A percentile compares a stretch with the other conserved stretches of the same genome.
phyloP scores from a whole-genome alignment of 305 asterid species.

The Rubia tinctorum region DNA sequence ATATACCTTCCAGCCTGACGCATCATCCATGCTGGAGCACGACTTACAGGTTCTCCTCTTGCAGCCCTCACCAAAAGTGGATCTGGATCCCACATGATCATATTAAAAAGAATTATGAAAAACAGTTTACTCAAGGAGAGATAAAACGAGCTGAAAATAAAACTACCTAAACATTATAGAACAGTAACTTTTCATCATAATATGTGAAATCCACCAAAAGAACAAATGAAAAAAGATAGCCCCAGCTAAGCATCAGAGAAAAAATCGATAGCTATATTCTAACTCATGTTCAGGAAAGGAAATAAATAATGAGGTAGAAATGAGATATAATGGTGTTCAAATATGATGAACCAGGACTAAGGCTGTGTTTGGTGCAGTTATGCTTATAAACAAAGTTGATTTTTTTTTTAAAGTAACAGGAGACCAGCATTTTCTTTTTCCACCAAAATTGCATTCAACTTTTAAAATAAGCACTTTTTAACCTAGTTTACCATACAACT shows the following conservation, averaged over 20 bases:
- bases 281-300: neutral
- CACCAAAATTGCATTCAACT: no score
- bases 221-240: neutral
- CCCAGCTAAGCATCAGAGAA: neutral
- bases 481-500: no score
- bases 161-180: neutral
- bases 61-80: conserved; percentile 95
- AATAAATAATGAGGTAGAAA: no score
- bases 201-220: neutral
- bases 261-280: neutral
- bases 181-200: neutral
- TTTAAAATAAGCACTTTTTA: no score
- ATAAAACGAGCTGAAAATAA: neutral
- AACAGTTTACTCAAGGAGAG: conserved; percentile 22
- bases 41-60: conserved; percentile 71
- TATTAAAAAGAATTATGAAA: no score
- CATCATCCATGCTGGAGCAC: conserved; percentile 99
- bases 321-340: no score
- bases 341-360: no score
- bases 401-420: no score
- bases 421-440: no score
- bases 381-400: no score
- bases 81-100: conserved; percentile 36
- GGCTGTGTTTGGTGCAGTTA: no score
- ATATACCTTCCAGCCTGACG: conserved; percentile 99